phyloP scores from a whole-genome alignment of 2,329 filamentous ascomycete genomes.

The Claviceps sorghi region DNA sequence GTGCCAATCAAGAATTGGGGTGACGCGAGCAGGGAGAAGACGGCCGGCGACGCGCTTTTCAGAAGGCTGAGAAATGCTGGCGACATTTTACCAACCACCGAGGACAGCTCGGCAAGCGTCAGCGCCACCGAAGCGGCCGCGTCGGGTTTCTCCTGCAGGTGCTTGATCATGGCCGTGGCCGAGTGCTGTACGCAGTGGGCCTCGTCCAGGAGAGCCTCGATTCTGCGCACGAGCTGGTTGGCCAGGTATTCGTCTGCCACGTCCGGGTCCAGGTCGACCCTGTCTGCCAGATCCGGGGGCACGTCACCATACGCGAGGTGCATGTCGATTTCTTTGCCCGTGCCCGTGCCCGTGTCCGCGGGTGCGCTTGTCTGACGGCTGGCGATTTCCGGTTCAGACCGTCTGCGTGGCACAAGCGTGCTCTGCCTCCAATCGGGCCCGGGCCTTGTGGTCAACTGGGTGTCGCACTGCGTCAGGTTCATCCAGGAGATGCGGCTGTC shows the following conservation, averaged over 20 bases:
- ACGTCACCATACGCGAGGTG: conserved; percentile 80
- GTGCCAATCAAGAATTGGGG: conserved; percentile 92
- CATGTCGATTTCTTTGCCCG: conserved; percentile 58
- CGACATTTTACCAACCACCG: conserved; percentile 67
- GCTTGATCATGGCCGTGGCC: conserved; percentile 66
- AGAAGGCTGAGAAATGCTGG: conserved; percentile 62
- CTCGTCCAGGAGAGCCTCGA: conserved; percentile 69
- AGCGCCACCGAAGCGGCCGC: conserved; percentile 88
- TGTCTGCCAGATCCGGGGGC: conserved; percentile 48
- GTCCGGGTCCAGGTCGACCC: conserved; percentile 31
- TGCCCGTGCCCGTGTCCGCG: no score
- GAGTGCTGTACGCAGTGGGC: conserved; percentile 79
- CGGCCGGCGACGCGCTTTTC: conserved; percentile 68
- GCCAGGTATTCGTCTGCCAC: conserved; percentile 35
- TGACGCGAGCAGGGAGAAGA: conserved; percentile 73
- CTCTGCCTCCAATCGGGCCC: conserved; percentile 6
- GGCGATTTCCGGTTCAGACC: conserved; percentile 25
- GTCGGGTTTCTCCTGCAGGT: conserved; percentile 58
- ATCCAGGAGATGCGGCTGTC: conserved; percentile 27
- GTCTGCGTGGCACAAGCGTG: conserved; percentile 19
- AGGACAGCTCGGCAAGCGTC: conserved; percentile 80
- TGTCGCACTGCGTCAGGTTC: conserved; percentile 13
- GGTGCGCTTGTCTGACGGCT: conserved; percentile 10
- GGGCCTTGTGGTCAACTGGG: conserved; percentile 12
- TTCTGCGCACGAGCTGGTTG: conserved; percentile 50